Percentiles rank a stretch among this genome's conserved stretches.
These are phyloP conservation scores for Oleoguttula mirabilis DNA, from an alignment of 495 filamentous ascomycete genomes.

Conservation along the genomic window DNA sequence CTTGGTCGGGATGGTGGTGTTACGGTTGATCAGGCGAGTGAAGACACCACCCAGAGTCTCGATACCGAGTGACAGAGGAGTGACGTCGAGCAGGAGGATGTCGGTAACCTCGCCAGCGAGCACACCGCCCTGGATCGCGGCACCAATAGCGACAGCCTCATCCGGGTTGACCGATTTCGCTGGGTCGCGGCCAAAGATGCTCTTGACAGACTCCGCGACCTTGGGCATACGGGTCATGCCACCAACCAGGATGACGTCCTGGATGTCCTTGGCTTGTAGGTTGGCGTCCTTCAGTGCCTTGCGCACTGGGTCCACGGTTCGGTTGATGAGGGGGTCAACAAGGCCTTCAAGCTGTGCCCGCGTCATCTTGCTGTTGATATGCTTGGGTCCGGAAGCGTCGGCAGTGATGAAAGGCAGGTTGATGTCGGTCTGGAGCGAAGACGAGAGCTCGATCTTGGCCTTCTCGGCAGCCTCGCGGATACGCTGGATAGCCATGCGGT, in stretches of 20 bases:
- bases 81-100: constrained; percentile 91
- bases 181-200: constrained; percentile 93
- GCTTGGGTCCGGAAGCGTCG: constrained; percentile 85
- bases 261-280: constrained; percentile 87
- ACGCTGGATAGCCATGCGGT: constrained; percentile 98
- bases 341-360: constrained; percentile 85
- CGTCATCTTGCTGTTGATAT: constrained; percentile 93
- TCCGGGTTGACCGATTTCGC: constrained; percentile 99
- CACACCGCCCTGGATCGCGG: constrained; percentile 94
- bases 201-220: constrained; percentile 94
- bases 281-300: constrained; percentile 97
- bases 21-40: constrained; percentile 98
- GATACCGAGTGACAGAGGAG: constrained; percentile 95
- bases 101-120: constrained; percentile 95
- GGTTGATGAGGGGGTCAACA: constrained; percentile 79
- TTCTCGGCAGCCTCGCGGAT: constrained; percentile 99
- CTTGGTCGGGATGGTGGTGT: constrained; percentile 99
- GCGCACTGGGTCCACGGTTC: constrained; percentile 82
- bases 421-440: constrained; percentile 93
- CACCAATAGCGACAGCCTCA: constrained; percentile 97
- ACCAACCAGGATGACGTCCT: constrained; percentile 97
- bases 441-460: constrained; percentile 99
- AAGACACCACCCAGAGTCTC: constrained; percentile 99
- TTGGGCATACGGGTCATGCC: constrained; percentile 99
- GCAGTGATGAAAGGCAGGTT: constrained; percentile 98